phyloP scores from a whole-genome alignment of 768 basidiomycete species.

The Suillus subluteus region DNA sequence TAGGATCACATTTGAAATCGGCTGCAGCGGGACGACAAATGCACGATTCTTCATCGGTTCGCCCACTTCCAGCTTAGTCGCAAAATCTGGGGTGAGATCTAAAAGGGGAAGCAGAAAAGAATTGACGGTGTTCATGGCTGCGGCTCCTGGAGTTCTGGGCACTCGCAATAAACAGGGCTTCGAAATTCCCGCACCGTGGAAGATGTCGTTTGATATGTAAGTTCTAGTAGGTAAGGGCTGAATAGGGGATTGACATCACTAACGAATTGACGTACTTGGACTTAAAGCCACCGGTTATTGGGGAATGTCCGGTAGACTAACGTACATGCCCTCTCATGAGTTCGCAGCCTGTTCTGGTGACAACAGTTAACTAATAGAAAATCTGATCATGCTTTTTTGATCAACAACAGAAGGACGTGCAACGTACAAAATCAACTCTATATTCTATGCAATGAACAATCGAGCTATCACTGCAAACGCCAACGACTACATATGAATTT shows the following conservation, averaged over 20 bases:
- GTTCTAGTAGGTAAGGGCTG: constrained; percentile 1
- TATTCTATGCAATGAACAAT: background rate
- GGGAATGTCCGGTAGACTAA: background rate
- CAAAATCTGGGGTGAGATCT: constrained; percentile 10
- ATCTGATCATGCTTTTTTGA: background rate
- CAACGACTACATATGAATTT: background rate
- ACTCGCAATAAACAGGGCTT: background rate
- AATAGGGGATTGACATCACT: background rate
- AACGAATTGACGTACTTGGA: constrained; percentile 2
- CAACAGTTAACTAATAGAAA: background rate
- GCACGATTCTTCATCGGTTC: constrained; percentile 1
- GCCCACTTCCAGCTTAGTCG: constrained; percentile 1
- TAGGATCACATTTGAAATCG: constrained; percentile 3
- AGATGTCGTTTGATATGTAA: constrained; percentile 8
- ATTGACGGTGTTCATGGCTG: background rate
- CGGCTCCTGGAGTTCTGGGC: background rate
- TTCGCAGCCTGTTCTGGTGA: background rate
- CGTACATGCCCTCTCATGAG: background rate
- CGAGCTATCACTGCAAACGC: background rate
- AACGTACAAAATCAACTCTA: constrained; percentile 2
- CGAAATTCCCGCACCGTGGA: background rate
- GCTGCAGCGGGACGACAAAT: background rate
- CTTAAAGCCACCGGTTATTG: background rate
- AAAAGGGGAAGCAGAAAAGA: background rate
- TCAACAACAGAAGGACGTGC: background rate